A percentile compares a stretch with the other conserved stretches of the same genome.
These are phyloP conservation scores for Cryptococcus sp. DNA, from an alignment of 1,284 basidiomycete genomes.

Conservation along the genomic window DNA sequence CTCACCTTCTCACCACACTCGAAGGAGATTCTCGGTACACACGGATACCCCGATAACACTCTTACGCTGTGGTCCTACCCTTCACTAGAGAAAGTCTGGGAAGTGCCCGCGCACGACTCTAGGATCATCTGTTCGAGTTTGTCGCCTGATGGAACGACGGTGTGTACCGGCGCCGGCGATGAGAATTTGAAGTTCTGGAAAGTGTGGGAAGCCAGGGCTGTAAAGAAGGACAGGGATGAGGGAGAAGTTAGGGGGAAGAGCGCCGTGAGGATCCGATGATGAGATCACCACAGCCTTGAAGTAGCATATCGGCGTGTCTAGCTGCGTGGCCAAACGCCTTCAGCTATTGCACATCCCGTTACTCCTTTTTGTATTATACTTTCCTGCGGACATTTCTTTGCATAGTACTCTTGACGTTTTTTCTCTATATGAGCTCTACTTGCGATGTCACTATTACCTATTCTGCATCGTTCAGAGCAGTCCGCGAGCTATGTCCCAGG, in stretches of 20 bases:
- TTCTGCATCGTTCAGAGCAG: too few species aligned
- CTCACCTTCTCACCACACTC: constrained; percentile 85
- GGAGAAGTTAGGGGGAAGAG: constrained; percentile 27
- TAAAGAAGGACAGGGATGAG: constrained; percentile 37
- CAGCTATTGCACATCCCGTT: too few species aligned
- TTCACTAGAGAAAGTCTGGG: constrained; percentile 72
- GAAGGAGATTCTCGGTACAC: constrained; percentile 89
- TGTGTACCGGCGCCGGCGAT: constrained; percentile 86
- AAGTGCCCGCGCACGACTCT: constrained; percentile 90
- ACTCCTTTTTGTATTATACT: too few species aligned
- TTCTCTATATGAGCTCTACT: too few species aligned
- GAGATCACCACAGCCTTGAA: too few species aligned
- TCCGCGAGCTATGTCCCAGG: too few species aligned
- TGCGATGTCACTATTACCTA: too few species aligned
- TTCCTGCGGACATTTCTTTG: too few species aligned
- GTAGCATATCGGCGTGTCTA: too few species aligned
- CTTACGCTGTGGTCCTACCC: constrained; percentile 57
- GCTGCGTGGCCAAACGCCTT: too few species aligned
- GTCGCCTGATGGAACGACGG: constrained; percentile 81
- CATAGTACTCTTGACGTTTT: too few species aligned
- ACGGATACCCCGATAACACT: constrained; percentile 79
- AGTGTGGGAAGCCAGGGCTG: constrained; percentile 49
- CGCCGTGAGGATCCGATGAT: constrained; percentile 28
- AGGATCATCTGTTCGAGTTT: constrained; percentile 83
- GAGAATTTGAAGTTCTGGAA: constrained; percentile 78